Conservation (phyloP, 768 basidiomycete species). For the Solioccasus polychromus region DNA sequence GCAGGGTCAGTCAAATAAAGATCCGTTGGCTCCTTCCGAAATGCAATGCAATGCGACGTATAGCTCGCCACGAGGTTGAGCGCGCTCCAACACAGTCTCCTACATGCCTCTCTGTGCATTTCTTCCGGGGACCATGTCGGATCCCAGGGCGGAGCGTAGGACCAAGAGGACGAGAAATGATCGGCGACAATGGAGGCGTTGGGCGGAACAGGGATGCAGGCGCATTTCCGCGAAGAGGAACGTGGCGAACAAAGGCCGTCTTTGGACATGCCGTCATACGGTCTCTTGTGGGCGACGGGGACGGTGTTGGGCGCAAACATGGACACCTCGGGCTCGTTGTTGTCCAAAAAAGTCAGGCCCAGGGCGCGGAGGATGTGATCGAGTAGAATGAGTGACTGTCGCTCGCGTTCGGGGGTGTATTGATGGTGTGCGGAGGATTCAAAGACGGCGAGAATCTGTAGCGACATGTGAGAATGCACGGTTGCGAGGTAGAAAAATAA, state of each 20-base stretch:
- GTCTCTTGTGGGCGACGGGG: conserved; percentile 42
- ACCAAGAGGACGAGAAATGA: conserved; percentile 41
- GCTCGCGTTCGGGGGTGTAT: conserved; percentile 53
- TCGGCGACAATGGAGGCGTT: conserved; percentile 33
- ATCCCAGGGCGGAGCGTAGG: conserved; percentile 61
- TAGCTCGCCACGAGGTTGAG: conserved; percentile 67
- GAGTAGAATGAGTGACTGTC: conserved; percentile 51
- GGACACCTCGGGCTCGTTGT: conserved; percentile 49
- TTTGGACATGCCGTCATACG: conserved; percentile 28
- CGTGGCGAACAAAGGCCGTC: conserved; percentile 27
- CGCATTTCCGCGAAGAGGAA: conserved; percentile 37
- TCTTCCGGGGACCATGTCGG: conserved; percentile 52
- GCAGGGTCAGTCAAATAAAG: conserved; percentile 62
- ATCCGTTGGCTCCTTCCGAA: conserved; percentile 53
- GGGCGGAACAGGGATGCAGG: conserved; percentile 42
- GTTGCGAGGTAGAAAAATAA: background rate
- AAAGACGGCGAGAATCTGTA: conserved; percentile 71
- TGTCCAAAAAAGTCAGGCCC: conserved; percentile 55
- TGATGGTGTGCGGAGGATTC: conserved; percentile 73
- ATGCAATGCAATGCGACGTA: conserved; percentile 65
- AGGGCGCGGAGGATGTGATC: conserved; percentile 64
- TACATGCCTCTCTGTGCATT: conserved; percentile 63
- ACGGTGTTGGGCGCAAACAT: conserved; percentile 49
- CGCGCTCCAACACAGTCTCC: conserved; percentile 76
- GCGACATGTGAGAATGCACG: conserved; percentile 11